These are phyloP conservation scores for Balamuthia mandrillaris DNA, from an alignment of 208 protist genomes.

Conservation along the genomic window DNA sequence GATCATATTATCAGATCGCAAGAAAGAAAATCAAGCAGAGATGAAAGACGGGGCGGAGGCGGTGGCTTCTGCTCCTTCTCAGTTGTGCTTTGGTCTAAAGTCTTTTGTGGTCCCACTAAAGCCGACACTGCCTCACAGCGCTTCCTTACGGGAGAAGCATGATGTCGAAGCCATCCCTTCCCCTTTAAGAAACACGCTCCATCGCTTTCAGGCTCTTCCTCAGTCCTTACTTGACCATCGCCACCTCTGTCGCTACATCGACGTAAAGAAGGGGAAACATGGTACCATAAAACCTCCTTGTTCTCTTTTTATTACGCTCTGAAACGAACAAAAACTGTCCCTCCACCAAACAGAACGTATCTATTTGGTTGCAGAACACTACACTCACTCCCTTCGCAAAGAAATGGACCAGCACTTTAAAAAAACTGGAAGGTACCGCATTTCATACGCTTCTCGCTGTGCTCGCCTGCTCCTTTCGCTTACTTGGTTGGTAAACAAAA, in stretches of 20 bases:
- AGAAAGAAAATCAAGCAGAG: no score
- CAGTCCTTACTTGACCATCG: background rate
- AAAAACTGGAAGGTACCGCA: background rate
- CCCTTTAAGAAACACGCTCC: background rate
- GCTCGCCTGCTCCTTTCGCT: background rate
- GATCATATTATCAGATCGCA: no score
- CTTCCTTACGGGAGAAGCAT: background rate
- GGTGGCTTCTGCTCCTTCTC: background rate
- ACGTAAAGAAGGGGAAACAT: conserved; percentile 15
- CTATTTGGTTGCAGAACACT: conserved; percentile 21
- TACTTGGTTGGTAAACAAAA: background rate
- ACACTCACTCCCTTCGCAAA: background rate
- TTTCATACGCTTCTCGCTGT: background rate
- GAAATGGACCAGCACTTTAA: background rate
- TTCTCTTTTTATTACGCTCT: background rate
- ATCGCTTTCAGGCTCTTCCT: conserved; percentile 26
- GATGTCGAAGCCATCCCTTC: background rate
- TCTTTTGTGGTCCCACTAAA: background rate
- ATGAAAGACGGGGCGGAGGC: no score
- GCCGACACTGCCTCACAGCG: background rate
- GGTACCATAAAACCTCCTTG: no score
- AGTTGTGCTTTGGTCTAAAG: conserved; percentile 29
- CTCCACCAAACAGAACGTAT: background rate
- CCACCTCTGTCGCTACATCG: conserved; percentile 30
- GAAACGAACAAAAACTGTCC: background rate